Base-by-base conservation (phyloP, 2,329 filamentous ascomycete species). In the Phyllosticta citriasiana region DNA sequence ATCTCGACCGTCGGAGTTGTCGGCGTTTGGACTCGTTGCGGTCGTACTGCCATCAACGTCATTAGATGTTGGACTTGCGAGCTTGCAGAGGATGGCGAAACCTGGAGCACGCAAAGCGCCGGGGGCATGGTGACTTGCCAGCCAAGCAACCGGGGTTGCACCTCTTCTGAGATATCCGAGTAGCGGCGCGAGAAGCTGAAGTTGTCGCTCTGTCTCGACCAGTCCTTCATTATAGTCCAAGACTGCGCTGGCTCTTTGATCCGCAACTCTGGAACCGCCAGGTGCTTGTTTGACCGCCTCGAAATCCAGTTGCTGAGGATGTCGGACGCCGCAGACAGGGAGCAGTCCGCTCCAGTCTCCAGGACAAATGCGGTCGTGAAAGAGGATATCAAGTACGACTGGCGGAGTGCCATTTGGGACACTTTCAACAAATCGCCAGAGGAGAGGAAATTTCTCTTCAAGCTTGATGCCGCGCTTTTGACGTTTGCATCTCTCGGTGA, bases 401-500 rank as follows among this genome's bases (percentile, higher is more conserved):
- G 60, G 60, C 53, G 35, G 9, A 56, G 60, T 0, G 33, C 40
- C 53, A 61, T 69, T 0, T 69, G 66, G 67, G 66, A 70, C 47
- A 65, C 68, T 2, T 52, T 65, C 47, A 62, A 67, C 22, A 62
- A 62, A 61, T 65, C 9, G 58, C 67, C 6, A 60, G 67, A 68
- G 54, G 66, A 70, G 50, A 55, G 67, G 14, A 67, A 54, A 54
- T 68, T 70, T 33, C 64, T 69, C 22, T 66, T 67, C 52, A 70
- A 70, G 57, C 66, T 70, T 2, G 68, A 70, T 55, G 63, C 67
- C 6, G 77, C 75, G 1, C 72, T 82, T 33, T 66, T 82, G 24
- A 78, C 77, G 0, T 80, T 81, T 69, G 76, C 78, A 2, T 72
- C 70, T 10, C 65, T 76, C 16, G 77, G 78, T 75, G 65, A 59